phyloP scores from a whole-genome alignment of 164 flowering plant genomes.

The Vitis rotundifolia region DNA sequence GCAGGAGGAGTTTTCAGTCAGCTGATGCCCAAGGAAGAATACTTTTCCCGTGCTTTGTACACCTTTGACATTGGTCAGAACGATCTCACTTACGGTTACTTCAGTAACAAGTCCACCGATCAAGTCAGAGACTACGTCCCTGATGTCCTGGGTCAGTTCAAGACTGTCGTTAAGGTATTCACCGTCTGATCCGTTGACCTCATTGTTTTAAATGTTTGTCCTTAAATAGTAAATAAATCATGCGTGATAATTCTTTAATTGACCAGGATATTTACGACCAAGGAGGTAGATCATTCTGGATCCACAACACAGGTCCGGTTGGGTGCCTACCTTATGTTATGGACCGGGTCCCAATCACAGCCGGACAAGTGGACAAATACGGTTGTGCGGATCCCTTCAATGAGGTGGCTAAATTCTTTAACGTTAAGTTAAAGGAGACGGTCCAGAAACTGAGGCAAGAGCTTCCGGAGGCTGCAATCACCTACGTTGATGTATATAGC shows the following conservation, averaged over 20 bases:
- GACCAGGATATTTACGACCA: conserved; percentile 29
- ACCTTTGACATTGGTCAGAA: conserved; percentile 67
- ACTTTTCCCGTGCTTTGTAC: conserved; percentile 41
- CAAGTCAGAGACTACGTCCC: conserved; percentile 33
- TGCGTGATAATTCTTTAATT: not conserved
- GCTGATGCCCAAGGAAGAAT: conserved; percentile 31
- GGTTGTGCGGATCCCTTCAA: conserved; percentile 43
- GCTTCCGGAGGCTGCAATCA: conserved; percentile 33
- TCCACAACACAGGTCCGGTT: conserved; percentile 56
- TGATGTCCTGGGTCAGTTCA: conserved; percentile 29
- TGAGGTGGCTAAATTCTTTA: conserved; percentile 38
- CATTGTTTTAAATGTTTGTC: not conserved
- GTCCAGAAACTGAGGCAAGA: conserved; percentile 28
- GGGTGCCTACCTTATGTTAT: conserved; percentile 46
- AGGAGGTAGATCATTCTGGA: conserved; percentile 52
- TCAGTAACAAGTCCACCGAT: conserved; percentile 30
- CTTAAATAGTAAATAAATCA: not conserved
- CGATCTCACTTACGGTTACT: conserved; percentile 44
- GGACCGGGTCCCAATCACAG: conserved; percentile 15
- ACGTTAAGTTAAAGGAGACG: conserved; percentile 24
- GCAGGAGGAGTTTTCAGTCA: conserved; percentile 26
- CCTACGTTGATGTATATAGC: conserved; percentile 48
- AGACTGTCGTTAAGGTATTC: conserved; percentile 19
- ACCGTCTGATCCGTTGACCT: no score
- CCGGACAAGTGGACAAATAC: conserved; percentile 19